Evolutionary conservation across 768 basidiomycete species (phyloP).

Genomic region (Tylopilus rubrobrunneus): DNA sequence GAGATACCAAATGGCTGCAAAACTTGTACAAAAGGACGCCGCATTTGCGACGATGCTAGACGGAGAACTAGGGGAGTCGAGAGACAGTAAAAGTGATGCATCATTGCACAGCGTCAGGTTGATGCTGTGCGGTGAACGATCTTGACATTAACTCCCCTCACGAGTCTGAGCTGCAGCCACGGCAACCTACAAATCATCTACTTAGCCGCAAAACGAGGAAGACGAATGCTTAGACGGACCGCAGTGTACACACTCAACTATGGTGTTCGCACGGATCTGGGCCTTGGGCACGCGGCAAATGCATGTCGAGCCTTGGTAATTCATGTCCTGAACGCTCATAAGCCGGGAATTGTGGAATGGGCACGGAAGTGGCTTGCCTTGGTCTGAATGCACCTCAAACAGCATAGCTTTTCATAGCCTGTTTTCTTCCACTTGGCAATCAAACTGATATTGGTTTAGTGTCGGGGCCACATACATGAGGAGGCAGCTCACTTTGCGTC

Average conservation of each 20-base stretch:
- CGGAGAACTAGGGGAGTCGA: neutral
- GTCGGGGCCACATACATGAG: neutral
- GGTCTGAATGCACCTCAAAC: slow-evolving; percentile 94
- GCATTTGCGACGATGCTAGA: neutral
- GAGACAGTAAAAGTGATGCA: neutral
- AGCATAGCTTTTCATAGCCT: slow-evolving; percentile 98
- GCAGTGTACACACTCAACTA: slow-evolving; percentile 97
- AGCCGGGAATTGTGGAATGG: slow-evolving; percentile 4
- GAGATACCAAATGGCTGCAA: neutral
- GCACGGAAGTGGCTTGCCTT: slow-evolving; percentile 43
- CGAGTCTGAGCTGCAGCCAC: slow-evolving; percentile 88
- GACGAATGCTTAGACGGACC: slow-evolving; percentile 51
- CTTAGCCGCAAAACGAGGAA: slow-evolving; percentile 8
- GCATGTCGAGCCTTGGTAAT: slow-evolving; percentile 97
- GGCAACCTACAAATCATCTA: slow-evolving; percentile 56
- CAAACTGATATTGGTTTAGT: slow-evolving; percentile 47
- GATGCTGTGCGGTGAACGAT: neutral
- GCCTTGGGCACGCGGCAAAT: slow-evolving; percentile 97
- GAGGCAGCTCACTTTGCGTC: slow-evolving; percentile 78
- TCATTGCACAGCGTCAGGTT: neutral
- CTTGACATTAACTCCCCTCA: slow-evolving; percentile 26
- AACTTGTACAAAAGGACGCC: neutral
- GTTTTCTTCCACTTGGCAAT: slow-evolving; percentile 99
- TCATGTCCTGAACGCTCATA: slow-evolving; percentile 76
- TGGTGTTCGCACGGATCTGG: slow-evolving; percentile 80